Percentiles rank a stretch among this genome's conserved stretches.
Conservation (phyloP, 208 protist genomes). For the Trypanosoma melophagium region DNA sequence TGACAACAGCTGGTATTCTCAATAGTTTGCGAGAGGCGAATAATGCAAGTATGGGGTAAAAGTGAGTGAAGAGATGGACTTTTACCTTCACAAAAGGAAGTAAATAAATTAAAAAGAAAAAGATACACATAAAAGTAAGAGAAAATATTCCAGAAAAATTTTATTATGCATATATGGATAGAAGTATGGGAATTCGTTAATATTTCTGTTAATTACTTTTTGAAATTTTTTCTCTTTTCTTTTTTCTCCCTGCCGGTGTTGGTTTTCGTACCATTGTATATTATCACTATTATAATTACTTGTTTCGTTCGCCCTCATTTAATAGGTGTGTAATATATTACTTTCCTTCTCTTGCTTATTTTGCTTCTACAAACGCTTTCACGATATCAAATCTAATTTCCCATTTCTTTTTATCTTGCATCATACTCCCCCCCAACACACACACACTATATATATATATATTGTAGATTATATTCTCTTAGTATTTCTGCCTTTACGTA, state of each 20-base stretch:
- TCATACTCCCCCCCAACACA: no score
- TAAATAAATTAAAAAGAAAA: no score
- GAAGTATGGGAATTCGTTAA: no score
- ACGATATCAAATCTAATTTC: neutral
- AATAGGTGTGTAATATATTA: neutral
- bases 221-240: conserved; percentile 6
- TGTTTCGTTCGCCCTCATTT: neutral
- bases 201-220: no score
- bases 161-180: no score
- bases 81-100: neutral
- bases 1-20: conserved; percentile 18
- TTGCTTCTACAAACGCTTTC: conserved; percentile 7
- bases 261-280: neutral
- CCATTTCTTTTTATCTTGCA: no score
- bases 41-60: conserved; percentile 19
- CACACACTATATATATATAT: conserved; percentile 10
- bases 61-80: conserved; percentile 1
- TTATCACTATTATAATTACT: conserved; percentile 3
- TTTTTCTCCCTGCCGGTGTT: conserved; percentile 1
- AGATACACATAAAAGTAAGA: no score
- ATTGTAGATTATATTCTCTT: neutral
- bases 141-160: no score
- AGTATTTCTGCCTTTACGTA: neutral
- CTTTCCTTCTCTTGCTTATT: conserved; percentile 15
- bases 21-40: conserved; percentile 25